Evolutionary conservation across 139 green algal species (phyloP), one percentile per base, ranked within the genome.

Genomic region (Coccomyxa sp.): DNA sequence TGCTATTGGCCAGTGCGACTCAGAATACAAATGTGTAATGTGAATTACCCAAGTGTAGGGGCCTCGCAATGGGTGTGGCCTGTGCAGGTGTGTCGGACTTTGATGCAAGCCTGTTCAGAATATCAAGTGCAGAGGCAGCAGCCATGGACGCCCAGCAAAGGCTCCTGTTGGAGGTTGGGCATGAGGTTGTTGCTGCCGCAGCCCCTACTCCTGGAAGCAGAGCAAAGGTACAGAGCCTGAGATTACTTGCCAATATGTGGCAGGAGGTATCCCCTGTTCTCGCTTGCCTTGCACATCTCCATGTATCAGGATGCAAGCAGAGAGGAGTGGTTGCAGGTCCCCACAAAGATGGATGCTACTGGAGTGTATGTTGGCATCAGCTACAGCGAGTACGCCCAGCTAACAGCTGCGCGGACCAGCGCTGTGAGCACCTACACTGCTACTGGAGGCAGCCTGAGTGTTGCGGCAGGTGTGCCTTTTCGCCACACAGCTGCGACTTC

Each of bases 111-210:
- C 70, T 80, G 29, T 86, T 95, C 50, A 85, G 85, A 12, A 69
- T 93, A 9, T 79, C 84, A 16, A 80, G 79, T 16, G 71, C 83
- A 0, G 91, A 96, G 77, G 91, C 79, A 14, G 39, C 41, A 5
- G 74, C 92, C 6, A 88, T 95, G 81, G 93, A 97, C 78, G 91
- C 93, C 5, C 93, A 97, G 81, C 93, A 97, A 82, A 84, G 93
- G 64, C 80, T 96, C 73, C 85, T 97, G 58, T 68, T 96, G 37
- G 91, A 96, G 74, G 73, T 75, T 1, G 39, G 81, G 7, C 76
- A 55, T 16, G 82, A 84, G 58, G 69, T 84, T 34, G 74, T 90
- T 37, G 58, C 27, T 14, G 44, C 24, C 1, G 10, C 31, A 37
- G 74, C 29, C n/a, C 41, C 44, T n/a, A 9, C 35, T 36, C 16